Evolutionary conservation across 1,284 basidiomycete species (phyloP), one percentile per base, ranked within the genome.

Genomic region (Rhodotorula sp.): DNA sequence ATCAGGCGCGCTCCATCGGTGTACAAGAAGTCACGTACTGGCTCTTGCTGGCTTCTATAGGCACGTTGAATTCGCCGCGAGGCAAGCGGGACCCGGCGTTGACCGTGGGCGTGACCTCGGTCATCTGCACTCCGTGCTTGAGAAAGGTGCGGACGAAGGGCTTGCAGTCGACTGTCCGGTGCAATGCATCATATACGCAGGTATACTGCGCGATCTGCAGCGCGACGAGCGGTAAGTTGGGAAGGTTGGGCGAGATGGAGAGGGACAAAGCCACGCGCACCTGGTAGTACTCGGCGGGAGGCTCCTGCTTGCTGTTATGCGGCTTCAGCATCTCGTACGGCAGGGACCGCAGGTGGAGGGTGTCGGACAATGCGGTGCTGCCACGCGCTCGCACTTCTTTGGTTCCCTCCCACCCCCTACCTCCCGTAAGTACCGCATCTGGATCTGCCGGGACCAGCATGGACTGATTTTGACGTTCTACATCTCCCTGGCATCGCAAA

Each of bases 81-180:
- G 70, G 70, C 0, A 68, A 52, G 14, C 66, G 14, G 0, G 53
- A 56, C 0, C 71, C 71, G 9, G 59, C 66, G 49, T 70, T 70
- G 34, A 73, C 68, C 53, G 53, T n/a, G 3, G 65, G 55, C 41
- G 72, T 70, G 23, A 73, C 56, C 49, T 73, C 72, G 23, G 58
- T 54, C 54, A 70, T 53, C 41, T n/a, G 46, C n/a, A 41, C 12
- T 12, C 34, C 64, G 21, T 49, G n/a, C 55, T 64, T 48, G 25
- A 75, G n/a, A 25, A 75, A 75, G 13, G 69, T 71, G 17, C 74
- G 53, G 21, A 73, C 72, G 55, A 73, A 73, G 4, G 71, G 71
- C 21, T 65, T 49, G 58, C 74, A 75, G 1, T 58, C 25, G 19
- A 75, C 67, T 9, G 50, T 27, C 1, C 69, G 53, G 10, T 62